These are phyloP conservation scores for Roridomyces roridus DNA, from an alignment of 768 basidiomycete genomes.

Conservation along the genomic window DNA sequence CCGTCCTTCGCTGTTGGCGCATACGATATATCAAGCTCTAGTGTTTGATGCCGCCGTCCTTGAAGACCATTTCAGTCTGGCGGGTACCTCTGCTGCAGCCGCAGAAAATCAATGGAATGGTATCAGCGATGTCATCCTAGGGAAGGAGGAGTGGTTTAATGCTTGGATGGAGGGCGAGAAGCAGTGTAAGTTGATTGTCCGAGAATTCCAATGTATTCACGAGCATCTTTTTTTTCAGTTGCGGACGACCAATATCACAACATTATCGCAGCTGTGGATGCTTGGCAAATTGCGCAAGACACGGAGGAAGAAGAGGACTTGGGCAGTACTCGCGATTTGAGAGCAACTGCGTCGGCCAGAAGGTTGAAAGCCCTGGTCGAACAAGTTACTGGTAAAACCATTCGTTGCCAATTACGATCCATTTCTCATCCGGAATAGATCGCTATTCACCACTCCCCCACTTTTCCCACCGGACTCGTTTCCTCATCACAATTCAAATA, in stretches of 20 bases:
- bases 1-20: conserved; percentile 87
- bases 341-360: conserved; percentile 84
- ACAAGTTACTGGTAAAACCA: conserved; percentile 80
- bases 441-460: conserved; percentile 90
- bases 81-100: conserved; percentile 51
- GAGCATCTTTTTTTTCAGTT: conserved; percentile 55
- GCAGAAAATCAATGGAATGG: conserved; percentile 71
- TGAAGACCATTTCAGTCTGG: conserved; percentile 74
- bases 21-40: conserved; percentile 93
- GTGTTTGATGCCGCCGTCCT: conserved; percentile 81
- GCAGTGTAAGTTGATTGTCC: conserved; percentile 67
- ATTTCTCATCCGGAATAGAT: conserved; percentile 52
- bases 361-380: conserved; percentile 86
- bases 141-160: conserved; percentile 87
- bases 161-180: conserved; percentile 91
- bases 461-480: conserved; percentile 77
- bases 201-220: conserved; percentile 8
- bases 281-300: conserved; percentile 85
- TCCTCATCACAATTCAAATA: conserved; percentile 85
- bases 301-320: conserved; percentile 55
- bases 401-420: background rate
- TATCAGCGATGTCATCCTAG: conserved; percentile 81
- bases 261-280: conserved; percentile 80
- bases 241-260: conserved; percentile 86
- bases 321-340: conserved; percentile 49